These are phyloP conservation scores for Sordaria brevicollis DNA, from an alignment of 495 filamentous ascomycete species.

Conservation along the genomic window DNA sequence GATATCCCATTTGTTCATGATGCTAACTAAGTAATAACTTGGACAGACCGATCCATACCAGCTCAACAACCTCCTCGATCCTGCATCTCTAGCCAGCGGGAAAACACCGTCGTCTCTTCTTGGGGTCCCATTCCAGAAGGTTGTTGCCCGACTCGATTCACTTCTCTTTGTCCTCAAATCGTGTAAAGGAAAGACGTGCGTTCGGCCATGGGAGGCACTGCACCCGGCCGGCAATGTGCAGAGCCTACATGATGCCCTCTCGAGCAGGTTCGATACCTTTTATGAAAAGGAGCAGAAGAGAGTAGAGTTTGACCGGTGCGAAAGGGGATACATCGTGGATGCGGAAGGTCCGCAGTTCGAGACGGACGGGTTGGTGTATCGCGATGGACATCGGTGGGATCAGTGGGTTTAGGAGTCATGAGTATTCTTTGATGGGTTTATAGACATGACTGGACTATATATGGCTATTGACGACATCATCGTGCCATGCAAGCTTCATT, in stretches of 20 bases:
- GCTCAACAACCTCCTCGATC: slow-evolving; percentile 45
- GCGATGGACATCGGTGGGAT: slow-evolving; percentile 16
- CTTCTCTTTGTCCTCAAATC: slow-evolving; percentile 56
- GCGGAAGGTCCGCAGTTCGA: slow-evolving; percentile 50
- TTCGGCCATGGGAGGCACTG: slow-evolving; percentile 47
- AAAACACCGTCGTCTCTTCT: slow-evolving; percentile 21
- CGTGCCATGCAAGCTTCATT: too few relatives aligned
- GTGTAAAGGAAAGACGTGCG: slow-evolving; percentile 47
- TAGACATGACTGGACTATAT: too few relatives aligned
- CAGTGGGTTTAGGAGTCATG: slow-evolving; percentile 15
- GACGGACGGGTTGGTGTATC: slow-evolving; percentile 17
- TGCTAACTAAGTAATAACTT: not conserved
- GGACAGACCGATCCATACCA: slow-evolving; percentile 50
- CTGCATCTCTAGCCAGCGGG: slow-evolving; percentile 1
- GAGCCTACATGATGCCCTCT: slow-evolving; percentile 35
- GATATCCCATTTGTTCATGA: not conserved
- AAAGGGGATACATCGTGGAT: slow-evolving; percentile 48
- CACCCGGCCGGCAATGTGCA: slow-evolving; percentile 40
- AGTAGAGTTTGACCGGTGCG: slow-evolving; percentile 48
- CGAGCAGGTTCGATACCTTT: slow-evolving; percentile 43
- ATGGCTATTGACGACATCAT: too few relatives aligned
- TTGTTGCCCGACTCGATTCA: slow-evolving; percentile 45
- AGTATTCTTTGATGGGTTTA: not conserved
- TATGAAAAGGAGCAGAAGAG: slow-evolving; percentile 38
- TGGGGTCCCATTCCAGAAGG: slow-evolving; percentile 33